phyloP scores from a whole-genome alignment of 2,329 filamentous ascomycete genomes.

The Niveomyces coronatus region DNA sequence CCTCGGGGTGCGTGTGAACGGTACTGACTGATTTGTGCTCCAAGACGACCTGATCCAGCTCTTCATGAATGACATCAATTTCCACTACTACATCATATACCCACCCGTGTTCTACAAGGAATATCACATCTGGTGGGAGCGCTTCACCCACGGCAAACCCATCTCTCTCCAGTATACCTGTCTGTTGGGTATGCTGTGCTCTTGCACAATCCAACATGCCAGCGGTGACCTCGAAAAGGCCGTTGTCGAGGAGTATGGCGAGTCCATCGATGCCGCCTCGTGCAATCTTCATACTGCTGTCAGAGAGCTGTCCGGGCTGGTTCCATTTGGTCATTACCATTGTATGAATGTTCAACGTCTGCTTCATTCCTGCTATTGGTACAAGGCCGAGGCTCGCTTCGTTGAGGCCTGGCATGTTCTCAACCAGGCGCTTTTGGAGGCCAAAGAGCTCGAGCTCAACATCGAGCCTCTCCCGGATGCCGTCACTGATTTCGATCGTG shows the following conservation, averaged over 20 bases:
- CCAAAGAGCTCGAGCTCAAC: conserved; percentile 20
- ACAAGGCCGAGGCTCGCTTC: conserved; percentile 22
- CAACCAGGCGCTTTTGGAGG: conserved; percentile 21
- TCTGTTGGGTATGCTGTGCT: conserved; percentile 20
- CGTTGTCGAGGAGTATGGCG: conserved; percentile 15
- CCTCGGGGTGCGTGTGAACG: neutral
- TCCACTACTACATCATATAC: conserved; percentile 24
- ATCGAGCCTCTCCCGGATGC: conserved; percentile 13
- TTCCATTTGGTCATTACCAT: conserved; percentile 20
- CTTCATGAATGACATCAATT: conserved; percentile 22
- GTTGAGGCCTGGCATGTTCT: conserved; percentile 22
- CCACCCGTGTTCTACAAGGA: conserved; percentile 19
- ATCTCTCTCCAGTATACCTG: conserved; percentile 20
- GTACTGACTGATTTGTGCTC: too few relatives aligned
- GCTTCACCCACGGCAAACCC: conserved; percentile 12
- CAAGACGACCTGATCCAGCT: conserved; percentile 19
- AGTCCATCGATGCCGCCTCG: conserved; percentile 14
- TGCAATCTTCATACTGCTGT: conserved; percentile 17
- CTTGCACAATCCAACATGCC: conserved; percentile 20
- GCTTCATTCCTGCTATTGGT: conserved; percentile 23
- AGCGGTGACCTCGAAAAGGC: conserved; percentile 13
- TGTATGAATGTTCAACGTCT: conserved; percentile 20
- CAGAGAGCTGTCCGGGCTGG: conserved; percentile 17
- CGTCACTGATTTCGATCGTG: conserved; percentile 19
- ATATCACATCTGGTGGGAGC: conserved; percentile 23